Conservation (phyloP, 1,139 yeast genomes). For the Williopsis jadinii region DNA sequence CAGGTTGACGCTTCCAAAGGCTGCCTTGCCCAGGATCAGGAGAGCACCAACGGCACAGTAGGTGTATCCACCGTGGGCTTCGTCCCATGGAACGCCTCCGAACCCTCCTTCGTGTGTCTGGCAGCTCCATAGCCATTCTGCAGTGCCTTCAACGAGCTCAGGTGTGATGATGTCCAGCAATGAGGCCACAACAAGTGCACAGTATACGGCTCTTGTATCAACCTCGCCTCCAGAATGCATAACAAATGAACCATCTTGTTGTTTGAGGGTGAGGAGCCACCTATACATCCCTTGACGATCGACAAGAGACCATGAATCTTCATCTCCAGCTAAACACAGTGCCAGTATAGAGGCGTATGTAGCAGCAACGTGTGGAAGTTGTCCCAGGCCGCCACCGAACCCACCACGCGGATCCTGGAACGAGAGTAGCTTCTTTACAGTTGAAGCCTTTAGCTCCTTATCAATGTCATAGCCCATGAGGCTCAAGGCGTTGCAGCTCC, state of each 20-base stretch:
- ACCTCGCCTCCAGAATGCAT: constrained; percentile 79
- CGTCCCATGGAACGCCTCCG: constrained; percentile 72
- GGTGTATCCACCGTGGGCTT: constrained; percentile 97
- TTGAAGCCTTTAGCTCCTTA: constrained; percentile 18
- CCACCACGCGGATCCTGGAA: constrained; percentile 49
- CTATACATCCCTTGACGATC: constrained; percentile 42
- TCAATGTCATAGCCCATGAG: constrained; percentile 30
- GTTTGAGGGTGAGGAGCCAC: constrained; percentile 65
- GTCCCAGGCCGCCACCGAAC: constrained; percentile 79
- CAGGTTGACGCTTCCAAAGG: constrained; percentile 30
- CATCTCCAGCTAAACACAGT: constrained; percentile 47
- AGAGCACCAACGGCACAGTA: constrained; percentile 82
- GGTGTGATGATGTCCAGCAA: constrained; percentile 57
- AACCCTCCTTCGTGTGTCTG: constrained; percentile 97
- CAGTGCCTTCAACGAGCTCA: constrained; percentile 47
- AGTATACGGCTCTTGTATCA: constrained; percentile 83
- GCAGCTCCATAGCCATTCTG: constrained; percentile 59
- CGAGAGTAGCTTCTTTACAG: constrained; percentile 26
- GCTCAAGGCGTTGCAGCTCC: constrained; percentile 60
- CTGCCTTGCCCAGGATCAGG: constrained; percentile 28
- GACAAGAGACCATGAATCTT: constrained; percentile 34
- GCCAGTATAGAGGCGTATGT: constrained; percentile 74
- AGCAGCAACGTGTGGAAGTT: constrained; percentile 78
- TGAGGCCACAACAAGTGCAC: constrained; percentile 73
- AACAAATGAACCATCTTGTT: constrained; percentile 61